These are phyloP conservation scores for Stephania cephalantha DNA, from an alignment of 164 flowering plant species.

Conservation along the genomic window DNA sequence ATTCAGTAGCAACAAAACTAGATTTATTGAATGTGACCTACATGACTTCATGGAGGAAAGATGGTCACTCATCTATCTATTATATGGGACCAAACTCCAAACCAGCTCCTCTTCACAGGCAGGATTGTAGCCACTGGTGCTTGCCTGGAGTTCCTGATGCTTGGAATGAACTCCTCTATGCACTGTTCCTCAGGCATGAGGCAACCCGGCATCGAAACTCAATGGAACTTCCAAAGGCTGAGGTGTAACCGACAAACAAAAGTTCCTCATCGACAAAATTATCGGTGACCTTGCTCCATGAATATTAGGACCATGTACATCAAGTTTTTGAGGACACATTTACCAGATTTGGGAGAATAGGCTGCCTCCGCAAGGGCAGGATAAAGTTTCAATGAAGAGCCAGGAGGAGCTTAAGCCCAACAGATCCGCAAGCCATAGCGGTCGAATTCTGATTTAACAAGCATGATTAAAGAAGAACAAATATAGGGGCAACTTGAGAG, in stretches of 20 bases:
- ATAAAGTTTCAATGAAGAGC: neutral
- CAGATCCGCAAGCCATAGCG: too few species aligned
- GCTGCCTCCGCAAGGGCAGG: neutral
- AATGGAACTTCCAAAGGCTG: slow-evolving; percentile 11
- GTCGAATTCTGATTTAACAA: neutral
- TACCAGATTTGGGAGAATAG: neutral
- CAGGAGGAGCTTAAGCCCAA: neutral
- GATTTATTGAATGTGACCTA: slow-evolving; percentile 53
- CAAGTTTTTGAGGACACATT: neutral
- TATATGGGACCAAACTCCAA: slow-evolving; percentile 40
- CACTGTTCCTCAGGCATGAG: slow-evolving; percentile 44
- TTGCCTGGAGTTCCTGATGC: slow-evolving; percentile 92
- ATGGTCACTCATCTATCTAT: slow-evolving; percentile 81
- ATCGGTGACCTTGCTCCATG: neutral
- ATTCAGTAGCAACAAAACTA: slow-evolving; percentile 19
- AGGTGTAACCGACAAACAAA: slow-evolving; percentile 5
- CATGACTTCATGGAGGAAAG: slow-evolving; percentile 70
- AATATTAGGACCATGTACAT: neutral
- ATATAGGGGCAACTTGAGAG: neutral
- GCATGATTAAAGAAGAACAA: neutral
- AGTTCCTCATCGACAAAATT: neutral
- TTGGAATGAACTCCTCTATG: slow-evolving; percentile 84
- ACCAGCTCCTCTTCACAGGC: slow-evolving; percentile 62
- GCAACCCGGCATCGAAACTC: slow-evolving; percentile 20
- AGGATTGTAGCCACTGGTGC: slow-evolving; percentile 99